Evolutionary conservation across 2,329 filamentous ascomycete species (phyloP).

Genomic region (Verticillium nonalfalfae): DNA sequence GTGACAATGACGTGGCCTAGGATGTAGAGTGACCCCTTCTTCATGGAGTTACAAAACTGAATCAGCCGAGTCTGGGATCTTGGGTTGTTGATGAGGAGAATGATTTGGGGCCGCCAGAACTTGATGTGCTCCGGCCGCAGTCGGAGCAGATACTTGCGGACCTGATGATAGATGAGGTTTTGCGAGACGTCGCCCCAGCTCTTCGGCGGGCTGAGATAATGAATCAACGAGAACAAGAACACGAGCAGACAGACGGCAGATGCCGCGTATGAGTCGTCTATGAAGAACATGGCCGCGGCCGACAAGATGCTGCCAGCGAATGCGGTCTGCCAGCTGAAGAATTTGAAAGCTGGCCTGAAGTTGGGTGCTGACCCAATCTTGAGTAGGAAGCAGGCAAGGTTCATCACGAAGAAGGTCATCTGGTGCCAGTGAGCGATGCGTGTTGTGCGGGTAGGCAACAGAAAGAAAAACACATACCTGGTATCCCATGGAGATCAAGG

Average conservation of each 20-base stretch:
- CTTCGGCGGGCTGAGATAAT: slow-evolving; percentile 80
- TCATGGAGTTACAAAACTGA: slow-evolving; percentile 85
- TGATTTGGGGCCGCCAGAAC: slow-evolving; percentile 85
- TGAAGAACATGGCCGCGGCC: slow-evolving; percentile 81
- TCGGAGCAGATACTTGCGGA: slow-evolving; percentile 80
- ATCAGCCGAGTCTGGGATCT: slow-evolving; percentile 78
- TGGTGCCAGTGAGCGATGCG: slow-evolving; percentile 14
- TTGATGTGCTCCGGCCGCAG: slow-evolving; percentile 85
- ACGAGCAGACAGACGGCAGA: slow-evolving; percentile 68
- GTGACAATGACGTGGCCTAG: slow-evolving; percentile 85
- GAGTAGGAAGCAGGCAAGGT: slow-evolving; percentile 78
- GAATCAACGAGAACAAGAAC: slow-evolving; percentile 75
- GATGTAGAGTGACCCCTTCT: slow-evolving; percentile 81
- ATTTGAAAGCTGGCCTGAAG: slow-evolving; percentile 81
- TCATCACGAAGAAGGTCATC: slow-evolving; percentile 89
- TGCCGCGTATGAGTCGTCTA: slow-evolving; percentile 74
- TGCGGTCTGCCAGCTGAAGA: slow-evolving; percentile 83
- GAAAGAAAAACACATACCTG: slow-evolving; percentile 38
- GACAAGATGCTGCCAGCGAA: slow-evolving; percentile 69
- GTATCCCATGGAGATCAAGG: slow-evolving; percentile 86
- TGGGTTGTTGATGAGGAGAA: slow-evolving; percentile 77
- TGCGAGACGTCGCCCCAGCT: slow-evolving; percentile 88
- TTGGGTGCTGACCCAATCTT: slow-evolving; percentile 86
- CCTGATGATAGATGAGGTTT: slow-evolving; percentile 79
- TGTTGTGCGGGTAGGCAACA: no score